phyloP scores from a whole-genome alignment of 2,329 filamentous ascomycete species.

The Alternaria arborescens region DNA sequence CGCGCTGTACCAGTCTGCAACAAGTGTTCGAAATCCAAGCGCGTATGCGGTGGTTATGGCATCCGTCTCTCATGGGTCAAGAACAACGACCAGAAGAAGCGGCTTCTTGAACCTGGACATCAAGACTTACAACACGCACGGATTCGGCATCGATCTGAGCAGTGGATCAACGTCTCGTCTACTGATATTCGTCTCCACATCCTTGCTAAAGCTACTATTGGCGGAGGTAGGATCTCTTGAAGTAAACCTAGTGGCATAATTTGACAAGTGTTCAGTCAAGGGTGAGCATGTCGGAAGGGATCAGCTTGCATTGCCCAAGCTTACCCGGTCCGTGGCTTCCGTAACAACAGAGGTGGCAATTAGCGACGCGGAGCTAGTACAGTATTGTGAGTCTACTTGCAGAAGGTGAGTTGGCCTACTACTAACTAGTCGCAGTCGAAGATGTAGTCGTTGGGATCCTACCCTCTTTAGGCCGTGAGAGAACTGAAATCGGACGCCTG shows the following conservation, averaged over 20 bases:
- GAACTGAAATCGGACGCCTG: not conserved
- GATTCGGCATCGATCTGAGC: not conserved
- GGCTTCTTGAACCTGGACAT: not conserved
- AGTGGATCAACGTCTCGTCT: conserved; percentile 15
- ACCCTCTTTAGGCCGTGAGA: not conserved
- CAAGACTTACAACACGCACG: not conserved
- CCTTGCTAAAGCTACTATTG: conserved; percentile 3
- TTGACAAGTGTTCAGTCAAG: not conserved
- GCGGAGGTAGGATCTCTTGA: conserved; percentile 1
- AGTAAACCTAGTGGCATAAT: not conserved
- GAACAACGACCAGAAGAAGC: not conserved
- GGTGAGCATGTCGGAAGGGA: not conserved
- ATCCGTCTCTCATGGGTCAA: conserved; percentile 21
- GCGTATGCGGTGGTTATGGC: conserved; percentile 23
- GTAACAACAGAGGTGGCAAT: not conserved
- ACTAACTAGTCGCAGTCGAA: not conserved
- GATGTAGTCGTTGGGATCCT: not conserved
- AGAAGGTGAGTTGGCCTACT: not conserved
- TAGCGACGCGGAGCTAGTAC: not conserved
- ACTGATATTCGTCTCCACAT: conserved; percentile 18
- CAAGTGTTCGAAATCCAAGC: conserved; percentile 18
- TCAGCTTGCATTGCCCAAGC: not conserved
- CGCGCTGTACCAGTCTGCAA: conserved; percentile 14
- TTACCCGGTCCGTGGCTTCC: not conserved
- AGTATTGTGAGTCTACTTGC: not conserved